Base-by-base conservation (phyloP, 495 filamentous ascomycete genomes). In the Amphirosellinia nigrospora region DNA sequence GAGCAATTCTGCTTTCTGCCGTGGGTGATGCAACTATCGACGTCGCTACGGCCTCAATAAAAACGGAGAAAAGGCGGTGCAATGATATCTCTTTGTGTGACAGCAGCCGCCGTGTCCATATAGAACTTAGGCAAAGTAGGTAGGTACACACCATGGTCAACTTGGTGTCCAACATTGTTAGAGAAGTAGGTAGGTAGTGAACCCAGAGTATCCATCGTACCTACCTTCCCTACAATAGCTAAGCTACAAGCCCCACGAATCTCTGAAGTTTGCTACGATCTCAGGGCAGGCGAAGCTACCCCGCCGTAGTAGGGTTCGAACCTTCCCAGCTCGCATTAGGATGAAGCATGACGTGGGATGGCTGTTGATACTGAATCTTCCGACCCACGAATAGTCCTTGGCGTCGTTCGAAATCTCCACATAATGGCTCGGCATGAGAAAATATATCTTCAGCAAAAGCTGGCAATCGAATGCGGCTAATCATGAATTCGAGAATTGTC, bases 241-340 rank as follows among this genome's bases (percentile, higher is more conserved):
- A 11, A 23, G 61, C 28, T 50, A n/a, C 26, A 19, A 23, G 61
- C 61, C 43, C 61, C 61, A 50, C 60, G 60, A 46, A n/a, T 46
- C 16, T 46, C n/a, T n/a, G 19, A 48, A 32, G 2, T 38, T 38
- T 36, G 6, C 7, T 36, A 58, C n/a, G 55, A 58, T 58, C 32
- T 36, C 55, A 58, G 55, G 32, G 19, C n/a, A 58, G 11, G 21
- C 7, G 13, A 38, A 50, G 61, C 43, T 64, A 64, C 61, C 61
- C 61, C 61, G 61, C 61, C 53, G 34, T 32, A 16, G 53, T 56
- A 6, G 15, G 13, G 9, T 34, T 19, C n/a, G 4, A n/a, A 32
- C 8, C 28, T 34, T 32, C 16, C 13, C 53, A 7, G 53, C 53
- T 23, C 10, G 15, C 2, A 36, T 58, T 58, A n/a, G 55, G 55